Conservation (phyloP, 495 filamentous ascomycete species). For the Evernia prunastri region DNA sequence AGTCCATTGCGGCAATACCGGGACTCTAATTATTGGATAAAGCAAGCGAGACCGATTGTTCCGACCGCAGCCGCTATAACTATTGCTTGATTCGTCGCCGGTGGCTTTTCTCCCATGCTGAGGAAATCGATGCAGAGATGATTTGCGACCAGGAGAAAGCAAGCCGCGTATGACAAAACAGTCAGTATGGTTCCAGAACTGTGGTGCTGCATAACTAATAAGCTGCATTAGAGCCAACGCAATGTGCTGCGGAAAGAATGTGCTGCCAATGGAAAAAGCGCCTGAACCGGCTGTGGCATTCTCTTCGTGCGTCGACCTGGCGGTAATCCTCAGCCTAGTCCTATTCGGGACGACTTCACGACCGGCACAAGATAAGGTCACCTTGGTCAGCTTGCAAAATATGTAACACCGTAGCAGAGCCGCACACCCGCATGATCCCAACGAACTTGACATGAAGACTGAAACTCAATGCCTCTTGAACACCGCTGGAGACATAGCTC, state of each 20-base stretch:
- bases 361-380: constrained; percentile 5
- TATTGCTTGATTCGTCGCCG: background rate
- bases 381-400: constrained; percentile 3
- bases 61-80: background rate
- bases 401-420: background rate
- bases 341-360: background rate
- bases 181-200: background rate
- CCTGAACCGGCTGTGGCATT: constrained; percentile 10
- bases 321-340: constrained; percentile 3
- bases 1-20: background rate
- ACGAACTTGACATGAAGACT: background rate
- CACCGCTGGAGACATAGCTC: background rate
- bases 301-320: constrained; percentile 11
- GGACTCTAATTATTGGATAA: background rate
- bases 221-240: constrained; percentile 9
- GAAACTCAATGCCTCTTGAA: background rate
- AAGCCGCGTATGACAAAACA: background rate
- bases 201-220: constrained; percentile 11
- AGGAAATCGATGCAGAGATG: background rate
- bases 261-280: constrained; percentile 9
- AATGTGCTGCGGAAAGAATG: constrained; percentile 5
- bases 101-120: background rate
- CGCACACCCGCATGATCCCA: constrained; percentile 13
- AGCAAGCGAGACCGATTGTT: background rate
- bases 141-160: background rate